Evolutionary conservation across 352 stramenopile species (phyloP), one percentile per base, ranked within the genome.

Genomic region (Pythium periplocum): DNA sequence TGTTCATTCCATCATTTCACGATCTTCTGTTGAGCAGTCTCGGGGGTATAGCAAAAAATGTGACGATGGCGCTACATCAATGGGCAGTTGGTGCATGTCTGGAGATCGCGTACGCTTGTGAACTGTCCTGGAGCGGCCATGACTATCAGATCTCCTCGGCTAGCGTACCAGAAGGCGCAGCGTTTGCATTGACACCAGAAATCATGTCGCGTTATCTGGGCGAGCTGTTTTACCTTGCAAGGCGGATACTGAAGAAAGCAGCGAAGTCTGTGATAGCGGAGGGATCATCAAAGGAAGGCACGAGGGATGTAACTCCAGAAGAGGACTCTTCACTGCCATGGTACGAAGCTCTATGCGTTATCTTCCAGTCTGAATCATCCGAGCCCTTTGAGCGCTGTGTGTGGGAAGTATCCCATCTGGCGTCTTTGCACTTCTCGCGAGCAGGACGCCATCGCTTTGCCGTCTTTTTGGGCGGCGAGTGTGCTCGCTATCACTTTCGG

Each of bases 81-180:
- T 94, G 83, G 83, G 78, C 81, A 0, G 67, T 84, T 1, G 83
- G 78, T 3, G 81, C 83, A 2, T 91, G 81, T 34, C 47, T 94
- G 2, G 83, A 91, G 58, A 67, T 94, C 32, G 73, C 78, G 1
- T 89, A 88, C 54, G 75, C 83, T 0, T 90, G 83, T 37, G 83
- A 93, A 30, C 51, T 86, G 7, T 83, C 81, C 4, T 91, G 75
- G 78, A 91, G 68, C 53, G 72, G 78, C 3, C 70, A 85, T 34
- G 78, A 83, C 53, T 75, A 79, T 34, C 69, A 87, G 35, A 69
- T 74, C 33, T 78, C 69, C 12, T 73, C 75, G 1, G 70, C 73
- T 0, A 83, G 66, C 12, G 74, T 84, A 4, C 66, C 66, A 0
- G 71, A 71, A 8, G 62, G 73, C 46, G 64, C 57, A 8, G 63